Evolutionary conservation across 1,284 basidiomycete species (phyloP).

Genomic region (Microbotryomycetes sp.): DNA sequence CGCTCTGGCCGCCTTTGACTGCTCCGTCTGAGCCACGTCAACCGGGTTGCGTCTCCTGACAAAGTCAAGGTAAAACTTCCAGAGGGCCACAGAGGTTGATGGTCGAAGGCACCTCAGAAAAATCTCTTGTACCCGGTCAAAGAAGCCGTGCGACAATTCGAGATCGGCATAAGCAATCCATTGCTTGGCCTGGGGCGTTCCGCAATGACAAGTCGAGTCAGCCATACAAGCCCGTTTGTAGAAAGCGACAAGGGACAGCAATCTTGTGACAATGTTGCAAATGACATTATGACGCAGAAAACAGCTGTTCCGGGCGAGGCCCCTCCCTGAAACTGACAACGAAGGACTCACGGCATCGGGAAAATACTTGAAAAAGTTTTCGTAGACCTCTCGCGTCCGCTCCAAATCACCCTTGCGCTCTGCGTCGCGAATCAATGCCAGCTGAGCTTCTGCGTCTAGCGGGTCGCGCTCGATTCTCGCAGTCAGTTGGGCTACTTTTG

Average conservation of each 20-base stretch:
- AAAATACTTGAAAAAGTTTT: slow-evolving; percentile 63
- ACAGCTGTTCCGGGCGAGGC: no score
- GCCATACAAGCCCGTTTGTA: not conserved
- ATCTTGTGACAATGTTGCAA: no score
- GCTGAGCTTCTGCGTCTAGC: slow-evolving; percentile 61
- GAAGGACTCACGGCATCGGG: slow-evolving; percentile 63
- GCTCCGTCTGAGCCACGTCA: slow-evolving; percentile 42
- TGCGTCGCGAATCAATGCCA: slow-evolving; percentile 57
- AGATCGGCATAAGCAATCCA: slow-evolving; percentile 46
- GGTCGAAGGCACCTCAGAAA: slow-evolving; percentile 74
- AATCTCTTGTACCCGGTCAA: slow-evolving; percentile 63
- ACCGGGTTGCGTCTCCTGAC: slow-evolving; percentile 56
- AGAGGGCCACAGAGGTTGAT: slow-evolving; percentile 76
- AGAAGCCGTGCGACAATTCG: slow-evolving; percentile 62
- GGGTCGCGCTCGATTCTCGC: slow-evolving; percentile 47
- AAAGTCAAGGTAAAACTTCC: slow-evolving; percentile 76
- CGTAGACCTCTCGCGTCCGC: slow-evolving; percentile 61
- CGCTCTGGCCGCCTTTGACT: slow-evolving; percentile 53
- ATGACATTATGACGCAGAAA: no score
- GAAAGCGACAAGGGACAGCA: no score
- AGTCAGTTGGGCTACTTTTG: slow-evolving; percentile 34
- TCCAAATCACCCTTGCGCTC: slow-evolving; percentile 60
- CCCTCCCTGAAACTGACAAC: no score
- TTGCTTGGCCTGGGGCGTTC: slow-evolving; percentile 41
- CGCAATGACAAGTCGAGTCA: not conserved